Evolutionary conservation across 768 basidiomycete genomes (phyloP), one percentile per base, ranked within the genome.

Genomic region (Bullera alba): DNA sequence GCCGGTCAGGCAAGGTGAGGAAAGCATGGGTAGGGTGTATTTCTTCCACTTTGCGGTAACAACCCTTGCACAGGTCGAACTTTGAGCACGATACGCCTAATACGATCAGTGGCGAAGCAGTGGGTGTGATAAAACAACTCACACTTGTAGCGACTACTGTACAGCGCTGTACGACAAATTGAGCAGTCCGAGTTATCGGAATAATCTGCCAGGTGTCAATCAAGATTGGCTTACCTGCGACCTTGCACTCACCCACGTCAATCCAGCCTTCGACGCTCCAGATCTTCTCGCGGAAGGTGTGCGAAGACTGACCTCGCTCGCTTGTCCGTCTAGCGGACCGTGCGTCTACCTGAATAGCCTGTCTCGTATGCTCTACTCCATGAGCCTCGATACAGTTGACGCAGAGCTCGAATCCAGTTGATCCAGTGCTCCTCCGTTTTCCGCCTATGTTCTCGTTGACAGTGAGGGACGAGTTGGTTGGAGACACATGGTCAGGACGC

Each of bases 21-120:
- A 93, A 95, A 1, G 85, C 81, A 63, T 96, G 89, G 0, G 81
- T 79, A 1, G 91, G 92, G 63, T 96, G 91, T 15, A 93, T 80
- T 61, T 91, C 87, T 57, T 92, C 87, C 10, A 91, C 89, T 74
- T 87, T 67, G 17, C 63, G 63, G 44, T 70, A 64, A 87, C 88
- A 85, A 80, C 69, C 82, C 26, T 82, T 78, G 69, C 91, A 96
- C 25, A 95, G 74, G 61, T 84, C 82, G 67, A 88, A 85, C 54
- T 83, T 82, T 47, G 78, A 68, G 69, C 92, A 93, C 5, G 83
- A 83, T 5, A 81, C 79, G 51, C 73, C 71, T 73, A 50, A 12
- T 15, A 4, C 12, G 21, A 16, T 10, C 16, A 15, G 15, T 17
- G 4, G 42, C 16, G 16, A 27, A 22, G 8, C 32, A 34, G 8